Conservation (phyloP, 1,284 basidiomycete genomes). For the Rhodotorula glutinis region DNA sequence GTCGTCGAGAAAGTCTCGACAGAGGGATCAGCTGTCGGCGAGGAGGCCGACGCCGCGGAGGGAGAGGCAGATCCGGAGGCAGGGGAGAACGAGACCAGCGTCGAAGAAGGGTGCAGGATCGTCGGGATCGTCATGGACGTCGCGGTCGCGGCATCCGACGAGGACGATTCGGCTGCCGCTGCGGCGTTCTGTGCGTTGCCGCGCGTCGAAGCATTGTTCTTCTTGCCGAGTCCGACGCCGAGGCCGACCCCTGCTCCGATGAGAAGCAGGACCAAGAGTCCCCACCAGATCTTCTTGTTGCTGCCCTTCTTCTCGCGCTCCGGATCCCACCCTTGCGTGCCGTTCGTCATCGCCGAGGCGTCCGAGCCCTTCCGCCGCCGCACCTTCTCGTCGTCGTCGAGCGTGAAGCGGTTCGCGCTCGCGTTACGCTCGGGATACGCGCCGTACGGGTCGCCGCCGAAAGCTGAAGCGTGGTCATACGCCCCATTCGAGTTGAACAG, state of each 20-base stretch:
- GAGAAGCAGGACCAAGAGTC: conserved; percentile 12
- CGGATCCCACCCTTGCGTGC: conserved; percentile 9
- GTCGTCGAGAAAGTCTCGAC: conserved; percentile 16
- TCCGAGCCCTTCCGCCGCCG: not conserved
- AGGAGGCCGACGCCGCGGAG: not conserved
- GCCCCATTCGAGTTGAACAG: not conserved
- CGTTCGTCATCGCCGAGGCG: not conserved
- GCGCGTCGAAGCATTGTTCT: not conserved
- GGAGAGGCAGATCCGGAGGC: not conserved
- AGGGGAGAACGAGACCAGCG: not conserved
- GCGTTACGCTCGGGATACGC: not conserved
- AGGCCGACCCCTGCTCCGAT: conserved; percentile 27
- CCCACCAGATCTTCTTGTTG: conserved; percentile 16
- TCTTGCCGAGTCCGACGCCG: conserved; percentile 23
- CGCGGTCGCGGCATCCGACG: not conserved
- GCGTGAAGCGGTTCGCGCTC: conserved; percentile 31
- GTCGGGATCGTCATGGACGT: not conserved
- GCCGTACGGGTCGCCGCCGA: not conserved
- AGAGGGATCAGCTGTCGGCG: not conserved
- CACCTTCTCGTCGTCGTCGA: conserved; percentile 24
- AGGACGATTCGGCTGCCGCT: not conserved
- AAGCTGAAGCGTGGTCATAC: conserved; percentile 9
- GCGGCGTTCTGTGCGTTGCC: not conserved
- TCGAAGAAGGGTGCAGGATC: not conserved
- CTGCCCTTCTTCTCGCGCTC: conserved; percentile 9